Percentiles rank a stretch among this genome's conserved stretches.
Conservation (phyloP, 1,284 basidiomycete species). For the Ustilago tritici region DNA sequence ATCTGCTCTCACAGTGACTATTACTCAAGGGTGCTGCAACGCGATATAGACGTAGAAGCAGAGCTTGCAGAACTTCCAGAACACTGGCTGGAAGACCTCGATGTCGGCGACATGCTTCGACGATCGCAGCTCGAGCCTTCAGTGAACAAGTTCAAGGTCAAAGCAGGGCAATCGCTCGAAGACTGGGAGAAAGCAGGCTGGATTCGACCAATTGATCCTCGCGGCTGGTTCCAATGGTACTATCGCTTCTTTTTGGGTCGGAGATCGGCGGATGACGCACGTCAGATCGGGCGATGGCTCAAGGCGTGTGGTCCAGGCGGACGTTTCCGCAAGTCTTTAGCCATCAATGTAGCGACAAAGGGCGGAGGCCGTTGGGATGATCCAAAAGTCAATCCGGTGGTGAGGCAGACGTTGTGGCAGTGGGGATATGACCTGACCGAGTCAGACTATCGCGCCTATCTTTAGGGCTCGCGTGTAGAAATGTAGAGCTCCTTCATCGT, state of each 20-base stretch:
- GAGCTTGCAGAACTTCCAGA: conserved; percentile 56
- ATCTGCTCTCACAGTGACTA: conserved; percentile 28
- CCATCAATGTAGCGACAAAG: conserved; percentile 70
- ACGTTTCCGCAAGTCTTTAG: conserved; percentile 71
- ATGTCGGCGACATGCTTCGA: conserved; percentile 44
- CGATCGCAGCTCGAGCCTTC: conserved; percentile 62
- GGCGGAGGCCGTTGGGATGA: conserved; percentile 68
- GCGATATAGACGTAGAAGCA: conserved; percentile 44
- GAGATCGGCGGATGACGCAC: conserved; percentile 71
- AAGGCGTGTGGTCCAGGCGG: conserved; percentile 72
- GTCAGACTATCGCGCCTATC: conserved; percentile 57
- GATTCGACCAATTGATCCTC: conserved; percentile 71
- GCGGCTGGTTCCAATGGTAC: conserved; percentile 72
- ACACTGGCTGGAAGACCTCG: conserved; percentile 51
- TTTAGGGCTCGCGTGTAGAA: conserved; percentile 13
- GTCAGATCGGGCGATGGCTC: conserved; percentile 72
- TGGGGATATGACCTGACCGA: conserved; percentile 68
- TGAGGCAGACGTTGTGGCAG: conserved; percentile 66
- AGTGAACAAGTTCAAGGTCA: conserved; percentile 71
- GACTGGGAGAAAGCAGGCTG: conserved; percentile 73
- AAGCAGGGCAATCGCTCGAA: conserved; percentile 71
- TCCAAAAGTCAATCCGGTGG: conserved; percentile 45
- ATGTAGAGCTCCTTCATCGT: background rate
- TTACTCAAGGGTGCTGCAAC: conserved; percentile 44
- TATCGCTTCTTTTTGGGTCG: conserved; percentile 72